Evolutionary conservation across 768 basidiomycete species (phyloP), one percentile per base, ranked within the genome.

Genomic region (Russula earlei): DNA sequence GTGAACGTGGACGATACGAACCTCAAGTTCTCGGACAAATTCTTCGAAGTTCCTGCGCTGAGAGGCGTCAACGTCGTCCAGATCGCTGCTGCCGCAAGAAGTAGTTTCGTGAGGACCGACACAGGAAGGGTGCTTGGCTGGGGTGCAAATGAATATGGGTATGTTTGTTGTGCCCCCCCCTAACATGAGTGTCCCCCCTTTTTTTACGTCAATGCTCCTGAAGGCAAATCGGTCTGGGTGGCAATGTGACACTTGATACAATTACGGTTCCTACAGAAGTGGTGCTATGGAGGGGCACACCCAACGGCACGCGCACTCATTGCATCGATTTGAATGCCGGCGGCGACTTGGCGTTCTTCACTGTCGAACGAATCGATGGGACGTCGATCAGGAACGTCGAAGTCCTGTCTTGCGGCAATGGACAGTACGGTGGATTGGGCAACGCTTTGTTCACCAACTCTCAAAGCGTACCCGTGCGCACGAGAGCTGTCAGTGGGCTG

Each of bases 111-210:
- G 10, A 74, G 82, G 24, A 91, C 90, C 0, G 63, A 70, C 6
- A 69, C 73, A 2, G 93, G 91, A 2, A 74, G 82, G 52, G 87
- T 94, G 10, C 77, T 97, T 19, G 90, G 83, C 0, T 95, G 88
- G 82, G 93, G 93, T 43, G 89, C 89, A 1, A 95, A 96, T 66
- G 84, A 88, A 60, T 85, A 77, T 62, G 91, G 91, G 86, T 86
- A 62, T 49, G 77, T 58, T 8, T 20, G 24, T 14, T 4, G 14
- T 42, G 38, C 14, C 24, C 24, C 14, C 44, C 42, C 52, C 49
- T 52, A 31, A 31, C 11, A 33, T 19, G 4, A 38, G n/a, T 37
- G 19, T 14, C 2, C 24, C 27, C 54, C 38, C 20, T 19, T 25
- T 36, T 24, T 17, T 27, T 33, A 38, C 20, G 41, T 45, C 47